These are phyloP conservation scores for Testicularia cyperi DNA, from an alignment of 1,284 basidiomycete species.

Conservation along the genomic window DNA sequence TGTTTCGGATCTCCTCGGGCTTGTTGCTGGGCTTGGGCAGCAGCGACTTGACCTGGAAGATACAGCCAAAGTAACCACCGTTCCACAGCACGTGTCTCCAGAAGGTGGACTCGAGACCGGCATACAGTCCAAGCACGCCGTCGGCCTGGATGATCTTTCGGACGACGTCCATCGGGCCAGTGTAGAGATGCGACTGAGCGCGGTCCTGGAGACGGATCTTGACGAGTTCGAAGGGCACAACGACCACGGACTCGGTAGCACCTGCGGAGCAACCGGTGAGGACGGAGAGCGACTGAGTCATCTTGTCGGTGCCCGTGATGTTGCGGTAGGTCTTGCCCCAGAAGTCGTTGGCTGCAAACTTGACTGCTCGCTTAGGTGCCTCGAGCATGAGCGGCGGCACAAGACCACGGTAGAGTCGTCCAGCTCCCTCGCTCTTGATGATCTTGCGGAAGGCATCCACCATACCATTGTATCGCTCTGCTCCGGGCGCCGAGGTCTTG, in stretches of 20 bases:
- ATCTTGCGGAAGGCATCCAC: constrained; percentile 77
- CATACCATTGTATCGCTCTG: constrained; percentile 66
- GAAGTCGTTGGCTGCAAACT: constrained; percentile 86
- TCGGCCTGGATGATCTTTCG: constrained; percentile 84
- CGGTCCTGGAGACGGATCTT: constrained; percentile 89
- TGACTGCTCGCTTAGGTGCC: constrained; percentile 96
- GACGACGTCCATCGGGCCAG: constrained; percentile 88
- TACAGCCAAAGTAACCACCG: constrained; percentile 69
- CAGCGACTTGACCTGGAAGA: constrained; percentile 76
- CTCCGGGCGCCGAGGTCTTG: constrained; percentile 67
- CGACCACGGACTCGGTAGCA: constrained; percentile 89
- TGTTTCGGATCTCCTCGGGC: constrained; percentile 77
- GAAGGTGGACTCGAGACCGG: constrained; percentile 54
- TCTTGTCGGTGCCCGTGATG: constrained; percentile 73
- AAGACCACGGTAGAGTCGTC: constrained; percentile 87
- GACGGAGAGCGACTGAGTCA: constrained; percentile 82
- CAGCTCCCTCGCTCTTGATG: constrained; percentile 75
- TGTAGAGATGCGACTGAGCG: constrained; percentile 79
- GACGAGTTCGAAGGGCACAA: constrained; percentile 95
- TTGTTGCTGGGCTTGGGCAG: constrained; percentile 74
- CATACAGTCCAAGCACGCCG: constrained; percentile 80
- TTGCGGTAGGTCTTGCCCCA: constrained; percentile 68
- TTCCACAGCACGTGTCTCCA: constrained; percentile 64
- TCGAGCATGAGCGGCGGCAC: constrained; percentile 91
- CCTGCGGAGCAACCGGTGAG: constrained; percentile 90